A percentile compares a stretch with the other conserved stretches of the same genome.
Evolutionary conservation across 768 basidiomycete genomes (phyloP).

Genomic region (Lepiota brunneoincarnata): DNA sequence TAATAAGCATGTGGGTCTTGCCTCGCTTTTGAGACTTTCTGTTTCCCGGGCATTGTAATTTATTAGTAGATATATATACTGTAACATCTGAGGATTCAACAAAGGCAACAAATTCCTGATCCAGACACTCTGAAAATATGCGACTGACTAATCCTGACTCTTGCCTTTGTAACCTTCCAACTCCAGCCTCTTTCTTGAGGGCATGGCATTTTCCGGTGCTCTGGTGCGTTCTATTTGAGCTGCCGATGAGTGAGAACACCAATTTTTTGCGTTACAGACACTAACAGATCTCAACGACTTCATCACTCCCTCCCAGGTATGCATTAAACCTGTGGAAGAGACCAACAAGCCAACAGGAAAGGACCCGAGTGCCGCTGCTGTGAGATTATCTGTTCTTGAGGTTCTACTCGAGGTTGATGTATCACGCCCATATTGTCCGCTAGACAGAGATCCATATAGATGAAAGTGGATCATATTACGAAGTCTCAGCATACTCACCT

Average conservation of each 20-base stretch:
- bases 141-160: slow-evolving; percentile 13
- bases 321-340: slow-evolving; percentile 89
- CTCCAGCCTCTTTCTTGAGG: background rate
- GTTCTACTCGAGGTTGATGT: background rate
- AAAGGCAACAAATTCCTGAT: slow-evolving; percentile 4
- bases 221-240: slow-evolving; percentile 46
- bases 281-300: slow-evolving; percentile 96
- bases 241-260: slow-evolving; percentile 3
- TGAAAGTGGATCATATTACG: slow-evolving; percentile 81
- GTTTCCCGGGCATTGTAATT: background rate
- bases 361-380: slow-evolving; percentile 34
- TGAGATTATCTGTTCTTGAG: slow-evolving; percentile 19
- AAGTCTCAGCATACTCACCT: slow-evolving; percentile 43
- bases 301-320: slow-evolving; percentile 93
- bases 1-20: background rate
- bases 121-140: slow-evolving; percentile 7
- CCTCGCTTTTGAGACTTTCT: background rate
- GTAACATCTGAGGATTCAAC: background rate
- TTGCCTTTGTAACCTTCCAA: background rate
- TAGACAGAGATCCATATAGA: slow-evolving; percentile 95
- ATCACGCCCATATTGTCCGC: background rate
- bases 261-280: slow-evolving; percentile 45
- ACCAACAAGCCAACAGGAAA: slow-evolving; percentile 27
- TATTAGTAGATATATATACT: background rate
- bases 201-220: slow-evolving; percentile 89